phyloP scores from a whole-genome alignment of 1,284 basidiomycete species.

The Cutaneotrichosporon spelunceum region DNA sequence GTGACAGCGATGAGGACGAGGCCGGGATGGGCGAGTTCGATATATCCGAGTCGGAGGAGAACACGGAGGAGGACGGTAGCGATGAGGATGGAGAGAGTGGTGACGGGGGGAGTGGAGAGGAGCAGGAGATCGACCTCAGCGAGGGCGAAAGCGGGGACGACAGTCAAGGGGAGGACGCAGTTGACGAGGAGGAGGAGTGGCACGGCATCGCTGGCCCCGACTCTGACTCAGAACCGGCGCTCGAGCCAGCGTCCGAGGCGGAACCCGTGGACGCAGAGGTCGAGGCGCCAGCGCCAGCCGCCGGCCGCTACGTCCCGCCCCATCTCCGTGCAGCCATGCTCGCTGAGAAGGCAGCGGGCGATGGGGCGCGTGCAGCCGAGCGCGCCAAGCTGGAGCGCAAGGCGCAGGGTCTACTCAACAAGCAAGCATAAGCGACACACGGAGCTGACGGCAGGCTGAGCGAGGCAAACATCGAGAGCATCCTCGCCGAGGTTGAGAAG shows the following conservation, averaged over 20 bases:
- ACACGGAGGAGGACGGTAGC: conserved; percentile 11
- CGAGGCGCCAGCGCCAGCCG: conserved; percentile 19
- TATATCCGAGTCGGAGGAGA: conserved; percentile 15
- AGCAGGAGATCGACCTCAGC: conserved; percentile 17
- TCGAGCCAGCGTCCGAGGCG: conserved; percentile 1
- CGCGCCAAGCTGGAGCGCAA: conserved; percentile 68
- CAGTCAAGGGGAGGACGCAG: no score
- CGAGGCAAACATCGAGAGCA: conserved; percentile 82
- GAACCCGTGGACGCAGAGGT: not conserved
- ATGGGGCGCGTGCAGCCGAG: conserved; percentile 56
- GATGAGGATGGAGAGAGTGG: conserved; percentile 10
- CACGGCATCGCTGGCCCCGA: conserved; percentile 8
- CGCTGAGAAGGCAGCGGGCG: conserved; percentile 39
- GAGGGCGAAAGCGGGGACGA: conserved; percentile 1
- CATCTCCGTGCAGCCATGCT: conserved; percentile 52
- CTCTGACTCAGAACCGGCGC: conserved; percentile 20
- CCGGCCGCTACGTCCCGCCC: conserved; percentile 55
- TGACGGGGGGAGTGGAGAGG: conserved; percentile 14
- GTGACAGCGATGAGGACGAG: conserved; percentile 9
- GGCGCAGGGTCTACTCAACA: conserved; percentile 83
- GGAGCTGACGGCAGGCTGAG: conserved; percentile 62
- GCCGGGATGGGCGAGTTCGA: conserved; percentile 14
- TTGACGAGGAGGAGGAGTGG: conserved; percentile 17
- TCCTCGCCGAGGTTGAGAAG: conserved; percentile 72
- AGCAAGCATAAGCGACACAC: conserved; percentile 54